Conservation (phyloP, 2,329 filamentous ascomycete genomes). For the Pyricularia pennisetigena region DNA sequence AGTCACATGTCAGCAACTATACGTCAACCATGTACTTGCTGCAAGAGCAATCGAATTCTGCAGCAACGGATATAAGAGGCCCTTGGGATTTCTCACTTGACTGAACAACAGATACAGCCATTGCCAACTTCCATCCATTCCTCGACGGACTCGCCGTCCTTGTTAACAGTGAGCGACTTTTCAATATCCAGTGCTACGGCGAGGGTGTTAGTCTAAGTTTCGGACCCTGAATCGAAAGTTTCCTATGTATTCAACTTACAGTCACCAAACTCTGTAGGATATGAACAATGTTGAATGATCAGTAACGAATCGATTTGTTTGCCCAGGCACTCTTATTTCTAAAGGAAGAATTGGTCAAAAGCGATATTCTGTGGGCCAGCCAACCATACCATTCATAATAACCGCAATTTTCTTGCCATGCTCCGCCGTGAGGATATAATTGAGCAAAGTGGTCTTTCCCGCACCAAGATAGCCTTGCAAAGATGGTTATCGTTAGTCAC, state of each 20-base stretch:
- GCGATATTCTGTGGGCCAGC: neutral
- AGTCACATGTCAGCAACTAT: neutral
- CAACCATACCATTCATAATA: slow-evolving; percentile 68
- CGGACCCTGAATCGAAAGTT: neutral
- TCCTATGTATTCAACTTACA: slow-evolving; percentile 12
- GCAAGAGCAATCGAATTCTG: neutral
- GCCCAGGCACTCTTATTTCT: neutral
- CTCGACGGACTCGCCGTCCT: slow-evolving; percentile 71
- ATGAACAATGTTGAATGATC: slow-evolving; percentile 6
- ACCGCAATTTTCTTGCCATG: slow-evolving; percentile 98
- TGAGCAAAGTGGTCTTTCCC: slow-evolving; percentile 89
- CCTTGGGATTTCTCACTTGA: slow-evolving; percentile 53
- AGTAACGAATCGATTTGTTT: neutral
- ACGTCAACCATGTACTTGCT: neutral
- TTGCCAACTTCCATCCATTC: slow-evolving; percentile 97
- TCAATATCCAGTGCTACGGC: slow-evolving; percentile 80
- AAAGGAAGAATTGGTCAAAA: neutral
- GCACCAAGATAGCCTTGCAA: slow-evolving; percentile 77
- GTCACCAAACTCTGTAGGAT: slow-evolving; percentile 55
- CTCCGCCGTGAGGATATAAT: slow-evolving; percentile 89
- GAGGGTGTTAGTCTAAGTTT: neutral
- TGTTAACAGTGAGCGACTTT: slow-evolving; percentile 85
- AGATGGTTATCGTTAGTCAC: neutral
- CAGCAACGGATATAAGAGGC: neutral
- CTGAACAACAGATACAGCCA: slow-evolving; percentile 94